These are phyloP conservation scores for Monosiga brevicollis DNA, from an alignment of 78 protist genomes.

Conservation along the genomic window DNA sequence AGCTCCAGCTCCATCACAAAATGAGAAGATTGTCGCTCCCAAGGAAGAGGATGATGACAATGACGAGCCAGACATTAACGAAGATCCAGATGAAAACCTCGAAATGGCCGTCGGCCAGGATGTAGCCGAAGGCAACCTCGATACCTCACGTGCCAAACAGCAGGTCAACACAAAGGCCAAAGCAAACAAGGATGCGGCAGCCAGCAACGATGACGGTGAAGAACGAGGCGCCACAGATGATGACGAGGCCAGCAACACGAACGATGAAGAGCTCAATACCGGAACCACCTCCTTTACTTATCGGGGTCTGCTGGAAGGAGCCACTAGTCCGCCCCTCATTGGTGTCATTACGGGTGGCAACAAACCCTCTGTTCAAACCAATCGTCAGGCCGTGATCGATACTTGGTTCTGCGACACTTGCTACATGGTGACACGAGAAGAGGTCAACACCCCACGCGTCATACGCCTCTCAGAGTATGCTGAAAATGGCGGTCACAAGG, in stretches of 20 bases:
- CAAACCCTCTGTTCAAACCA: background rate
- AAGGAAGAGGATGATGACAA: background rate
- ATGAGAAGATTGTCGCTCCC: background rate
- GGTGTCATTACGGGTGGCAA: background rate
- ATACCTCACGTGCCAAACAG: background rate
- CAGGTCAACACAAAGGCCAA: background rate
- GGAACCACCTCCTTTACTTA: background rate
- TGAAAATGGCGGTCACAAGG: background rate
- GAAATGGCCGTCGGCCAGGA: background rate
- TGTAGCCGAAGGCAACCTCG: background rate
- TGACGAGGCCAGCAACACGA: background rate
- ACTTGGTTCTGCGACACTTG: background rate
- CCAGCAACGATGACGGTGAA: background rate
- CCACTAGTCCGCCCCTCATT: background rate
- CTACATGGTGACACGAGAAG: background rate
- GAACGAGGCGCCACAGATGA: background rate
- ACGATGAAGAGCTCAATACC: background rate
- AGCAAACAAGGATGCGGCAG: background rate
- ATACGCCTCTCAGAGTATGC: background rate
- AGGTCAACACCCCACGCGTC: background rate
- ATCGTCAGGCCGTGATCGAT: background rate
- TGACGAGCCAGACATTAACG: background rate
- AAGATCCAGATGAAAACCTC: background rate
- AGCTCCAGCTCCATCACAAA: background rate
- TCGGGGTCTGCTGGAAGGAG: background rate